Evolutionary conservation across 2,329 filamentous ascomycete genomes (phyloP).

Genomic region (Cladosporium cucumerinum): DNA sequence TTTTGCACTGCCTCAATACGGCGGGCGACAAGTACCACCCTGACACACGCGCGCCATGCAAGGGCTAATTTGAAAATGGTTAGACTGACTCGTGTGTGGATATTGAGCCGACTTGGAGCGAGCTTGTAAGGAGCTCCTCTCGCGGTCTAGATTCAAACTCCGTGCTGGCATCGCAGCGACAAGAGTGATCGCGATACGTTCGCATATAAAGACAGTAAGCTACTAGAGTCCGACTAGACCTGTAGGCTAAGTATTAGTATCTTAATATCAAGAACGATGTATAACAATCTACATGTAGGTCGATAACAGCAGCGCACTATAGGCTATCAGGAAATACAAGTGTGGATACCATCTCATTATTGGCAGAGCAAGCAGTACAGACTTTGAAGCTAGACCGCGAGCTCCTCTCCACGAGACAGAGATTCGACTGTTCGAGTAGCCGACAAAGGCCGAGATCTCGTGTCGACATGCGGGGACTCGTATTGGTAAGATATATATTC

Average conservation of each 20-base stretch:
- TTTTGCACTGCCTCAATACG: slow-evolving; percentile 16
- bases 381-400: no score
- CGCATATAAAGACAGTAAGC: no score
- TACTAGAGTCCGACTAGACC: no score
- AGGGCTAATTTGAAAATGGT: background rate
- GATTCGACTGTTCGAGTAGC: background rate
- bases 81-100: background rate
- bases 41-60: background rate
- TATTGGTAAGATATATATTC: background rate
- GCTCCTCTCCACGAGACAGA: background rate
- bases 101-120: background rate
- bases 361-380: no score
- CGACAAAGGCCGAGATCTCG: background rate
- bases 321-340: no score
- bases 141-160: background rate
- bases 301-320: no score
- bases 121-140: no score
- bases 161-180: background rate
- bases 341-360: no score
- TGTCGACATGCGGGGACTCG: background rate
- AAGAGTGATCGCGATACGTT: no score
- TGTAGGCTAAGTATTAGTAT: no score
- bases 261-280: no score
- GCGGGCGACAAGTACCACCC: background rate
- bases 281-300: no score